Evolutionary conservation across 495 filamentous ascomycete genomes (phyloP).

Genomic region (Bathelium albidoporum): DNA sequence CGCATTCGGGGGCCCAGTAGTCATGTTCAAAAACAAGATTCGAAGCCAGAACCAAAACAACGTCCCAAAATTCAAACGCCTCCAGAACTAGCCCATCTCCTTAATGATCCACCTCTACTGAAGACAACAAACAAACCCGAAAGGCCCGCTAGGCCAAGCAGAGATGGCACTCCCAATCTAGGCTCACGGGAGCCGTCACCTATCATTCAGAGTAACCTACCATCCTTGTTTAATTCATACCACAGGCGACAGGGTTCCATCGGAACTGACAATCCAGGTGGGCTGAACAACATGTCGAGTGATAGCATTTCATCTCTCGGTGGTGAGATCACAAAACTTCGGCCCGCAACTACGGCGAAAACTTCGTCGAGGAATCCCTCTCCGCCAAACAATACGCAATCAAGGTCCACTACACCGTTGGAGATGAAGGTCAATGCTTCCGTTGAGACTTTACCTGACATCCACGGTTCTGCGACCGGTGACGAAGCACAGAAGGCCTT

Average conservation of each 20-base stretch:
- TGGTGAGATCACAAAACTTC: slow-evolving; percentile 3
- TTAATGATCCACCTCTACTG: slow-evolving; percentile 17
- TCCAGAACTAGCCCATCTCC: slow-evolving; percentile 34
- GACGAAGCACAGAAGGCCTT: slow-evolving; percentile 10
- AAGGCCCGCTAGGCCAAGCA: slow-evolving; percentile 51
- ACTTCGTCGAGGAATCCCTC: slow-evolving; percentile 34
- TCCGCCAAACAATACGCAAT: slow-evolving; percentile 20
- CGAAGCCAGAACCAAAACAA: slow-evolving; percentile 25
- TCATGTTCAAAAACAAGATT: slow-evolving; percentile 34
- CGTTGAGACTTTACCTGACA: slow-evolving; percentile 11
- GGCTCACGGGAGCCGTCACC: slow-evolving; percentile 49
- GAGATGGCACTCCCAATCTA: slow-evolving; percentile 70
- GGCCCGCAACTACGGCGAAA: slow-evolving; percentile 24
- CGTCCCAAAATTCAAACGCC: slow-evolving; percentile 26
- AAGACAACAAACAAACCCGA: slow-evolving; percentile 13
- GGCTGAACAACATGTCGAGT: slow-evolving; percentile 7
- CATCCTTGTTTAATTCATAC: slow-evolving; percentile 37
- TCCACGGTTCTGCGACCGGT: slow-evolving; percentile 6
- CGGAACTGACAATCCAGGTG: slow-evolving; percentile 16
- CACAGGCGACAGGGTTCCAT: slow-evolving; percentile 28
- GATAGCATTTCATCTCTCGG: background rate
- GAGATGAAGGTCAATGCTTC: background rate
- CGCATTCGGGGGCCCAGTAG: slow-evolving; percentile 34
- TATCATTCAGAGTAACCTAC: slow-evolving; percentile 69
- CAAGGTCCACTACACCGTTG: slow-evolving; percentile 17